These are phyloP conservation scores for Aechmea fasciata DNA, from an alignment of 176 grass and related monocot genomes.

Conservation along the genomic window DNA sequence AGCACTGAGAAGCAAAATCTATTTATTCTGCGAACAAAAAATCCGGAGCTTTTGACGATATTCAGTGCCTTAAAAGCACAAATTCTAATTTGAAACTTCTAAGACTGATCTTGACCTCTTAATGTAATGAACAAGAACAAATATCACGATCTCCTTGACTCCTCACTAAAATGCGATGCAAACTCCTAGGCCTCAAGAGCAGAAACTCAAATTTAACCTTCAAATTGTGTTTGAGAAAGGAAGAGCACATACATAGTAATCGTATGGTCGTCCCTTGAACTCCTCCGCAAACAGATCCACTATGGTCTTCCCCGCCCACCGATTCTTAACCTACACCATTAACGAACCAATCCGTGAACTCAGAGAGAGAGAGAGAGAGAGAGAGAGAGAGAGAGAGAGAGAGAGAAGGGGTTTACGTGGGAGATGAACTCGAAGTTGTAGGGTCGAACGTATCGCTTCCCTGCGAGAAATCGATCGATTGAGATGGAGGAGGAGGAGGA, in stretches of 20 bases:
- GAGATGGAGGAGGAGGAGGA: neutral
- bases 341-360: neutral
- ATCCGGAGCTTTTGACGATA: no score
- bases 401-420: conserved; percentile 35
- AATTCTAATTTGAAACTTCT: no score
- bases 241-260: conserved; percentile 66
- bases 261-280: conserved; percentile 66
- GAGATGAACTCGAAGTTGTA: conserved; percentile 98
- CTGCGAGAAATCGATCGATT: conserved; percentile 22
- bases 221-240: neutral
- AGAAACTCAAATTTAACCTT: neutral
- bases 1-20: no score
- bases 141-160: no score
- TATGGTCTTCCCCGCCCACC: conserved; percentile 85
- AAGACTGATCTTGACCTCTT: no score
- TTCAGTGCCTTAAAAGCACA: no score
- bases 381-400: neutral
- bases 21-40: no score
- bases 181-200: neutral
- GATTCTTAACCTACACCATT: conserved; percentile 64
- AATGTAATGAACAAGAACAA: no score
- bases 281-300: conserved; percentile 94
- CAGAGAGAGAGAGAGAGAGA: neutral
- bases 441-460: conserved; percentile 79
- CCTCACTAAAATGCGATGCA: neutral